These are phyloP conservation scores for Sistotremastrum suecicum DNA, from an alignment of 768 basidiomycete species.

Conservation along the genomic window DNA sequence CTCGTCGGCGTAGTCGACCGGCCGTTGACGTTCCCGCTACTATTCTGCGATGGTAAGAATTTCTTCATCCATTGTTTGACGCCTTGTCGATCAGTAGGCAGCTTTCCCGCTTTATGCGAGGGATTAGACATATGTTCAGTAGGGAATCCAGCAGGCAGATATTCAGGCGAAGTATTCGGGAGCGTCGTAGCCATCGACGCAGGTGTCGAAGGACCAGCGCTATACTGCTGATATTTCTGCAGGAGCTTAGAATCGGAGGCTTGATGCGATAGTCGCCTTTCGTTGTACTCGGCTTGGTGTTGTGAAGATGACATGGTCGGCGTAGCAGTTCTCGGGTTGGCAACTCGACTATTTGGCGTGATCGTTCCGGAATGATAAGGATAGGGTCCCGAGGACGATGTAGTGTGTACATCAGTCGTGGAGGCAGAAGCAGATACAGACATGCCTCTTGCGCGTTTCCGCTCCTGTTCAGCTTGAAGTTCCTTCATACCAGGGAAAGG, in stretches of 20 bases:
- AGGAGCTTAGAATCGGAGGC: constrained; percentile 54
- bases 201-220: constrained; percentile 17
- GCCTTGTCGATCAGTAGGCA: constrained; percentile 64
- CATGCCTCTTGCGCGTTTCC: constrained; percentile 41
- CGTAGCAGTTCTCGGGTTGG: constrained; percentile 18
- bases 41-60: constrained; percentile 28
- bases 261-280: constrained; percentile 53
- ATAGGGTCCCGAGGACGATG: constrained; percentile 12
- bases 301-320: constrained; percentile 36
- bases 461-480: constrained; percentile 46
- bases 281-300: constrained; percentile 37
- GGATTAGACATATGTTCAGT: constrained; percentile 16
- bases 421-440: constrained; percentile 26
- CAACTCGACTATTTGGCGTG: constrained; percentile 25
- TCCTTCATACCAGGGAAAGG: constrained; percentile 82
- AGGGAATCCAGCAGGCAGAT: constrained; percentile 19
- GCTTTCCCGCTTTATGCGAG: constrained; percentile 15
- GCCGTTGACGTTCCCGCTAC: no score
- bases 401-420: constrained; percentile 23
- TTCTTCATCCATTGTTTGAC: constrained; percentile 73
- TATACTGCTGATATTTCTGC: constrained; percentile 26
- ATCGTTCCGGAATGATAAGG: constrained; percentile 26
- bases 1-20: constrained; percentile 25
- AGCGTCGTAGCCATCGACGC: constrained; percentile 23
- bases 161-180: constrained; percentile 25